Base-by-base conservation (phyloP, 2,329 filamentous ascomycete species). In the Whalleya microplaca region DNA sequence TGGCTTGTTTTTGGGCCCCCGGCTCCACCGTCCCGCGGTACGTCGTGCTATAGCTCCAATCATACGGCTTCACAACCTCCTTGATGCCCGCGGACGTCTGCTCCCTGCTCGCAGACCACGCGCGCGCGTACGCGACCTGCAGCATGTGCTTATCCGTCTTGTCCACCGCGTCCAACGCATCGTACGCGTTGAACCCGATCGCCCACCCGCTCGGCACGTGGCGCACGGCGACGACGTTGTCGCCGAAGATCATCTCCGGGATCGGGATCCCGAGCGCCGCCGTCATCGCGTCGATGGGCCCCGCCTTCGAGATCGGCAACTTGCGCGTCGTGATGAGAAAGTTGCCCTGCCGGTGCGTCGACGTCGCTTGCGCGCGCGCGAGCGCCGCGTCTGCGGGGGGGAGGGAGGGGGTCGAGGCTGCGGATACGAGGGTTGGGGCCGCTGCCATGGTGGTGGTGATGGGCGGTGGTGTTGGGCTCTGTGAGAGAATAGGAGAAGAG, bases 161-260 rank as follows among this genome's bases (percentile, higher is more conserved):
- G 78, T 96, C 94, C 47, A 99, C 95, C 57, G 82, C 81, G 74
- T 97, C 92, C 62, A 99, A 82, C 21, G 94, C 95, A 71, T 94
- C 91, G 66, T 87, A 90, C 20, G 95, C 90, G 71, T 89, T 89
- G 80, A 98, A 99, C 51, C 82, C 77, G 61, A 98, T 80, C 44
- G 80, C 79, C 92, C 92, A 99, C 44, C 86, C 85, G n/a, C 83
- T 86, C 19, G 83, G 81, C n/a, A 77, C 60, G 76, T 98, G 92
- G 51, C 86, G 80, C 58, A 99, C 82, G 6, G 84, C 78, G 41
- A 96, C 87, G 55, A 89, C 79, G 74, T 99, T 99, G 79, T 99
- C 93, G 59, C 95, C 95, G 71, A 99, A 99, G 64, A 99, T 99
- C 95, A 99, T 99, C 78, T 99, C 95, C 8, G 95, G 95, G 41